Base-by-base conservation (phyloP, 345 rosid species). In the Durio zibethinus region DNA sequence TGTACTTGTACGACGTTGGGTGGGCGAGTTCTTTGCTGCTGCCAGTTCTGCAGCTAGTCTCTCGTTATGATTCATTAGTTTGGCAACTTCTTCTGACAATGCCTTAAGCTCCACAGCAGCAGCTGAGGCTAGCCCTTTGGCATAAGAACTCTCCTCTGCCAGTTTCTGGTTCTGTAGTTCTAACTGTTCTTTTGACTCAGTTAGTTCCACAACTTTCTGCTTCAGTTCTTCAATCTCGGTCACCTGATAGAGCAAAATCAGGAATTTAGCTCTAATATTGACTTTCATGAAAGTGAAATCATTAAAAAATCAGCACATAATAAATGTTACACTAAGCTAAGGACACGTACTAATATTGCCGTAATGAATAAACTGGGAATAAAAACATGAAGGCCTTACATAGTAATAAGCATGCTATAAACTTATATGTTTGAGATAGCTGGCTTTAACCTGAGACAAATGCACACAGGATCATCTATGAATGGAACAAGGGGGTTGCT, bases 51-150 rank as follows among this genome's bases (percentile, higher is more conserved):
- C 85, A 53, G 89, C 80, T 80, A 91, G 85, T 86, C 87, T 84
- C 80, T 94, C 99, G 5, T 97, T 97, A 23, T 89, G 94, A 80
- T 91, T 89, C 98, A 97, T 92, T 27, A 97, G 97, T 84, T 97
- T 97, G 56, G 98, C 89, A 14, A 96, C 94, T 89, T 96, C 98
- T 82, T 93, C 99, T 2, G 98, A 93, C 71, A 96, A 84, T 78
- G 97, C 99, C 86, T 96, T 96, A 68, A 96, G 99, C 87, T 96
- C 99, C 20, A 97, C 99, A n/a, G 99, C 99, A 76, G 99, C 99
- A 73, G 99, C 99, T 69, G 99, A 97, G 80, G 98, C 99, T 79
- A 97, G 91, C 66, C 97, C 99, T 87, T 97, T 97, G 1, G 99
- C 99, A 14, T 97, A 97, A 16, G 95, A 89, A 82, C 99, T 91